Evolutionary conservation across 441 rosid species (phyloP), one percentile per base, ranked within the genome.

Genomic region (Manihot esculenta): DNA sequence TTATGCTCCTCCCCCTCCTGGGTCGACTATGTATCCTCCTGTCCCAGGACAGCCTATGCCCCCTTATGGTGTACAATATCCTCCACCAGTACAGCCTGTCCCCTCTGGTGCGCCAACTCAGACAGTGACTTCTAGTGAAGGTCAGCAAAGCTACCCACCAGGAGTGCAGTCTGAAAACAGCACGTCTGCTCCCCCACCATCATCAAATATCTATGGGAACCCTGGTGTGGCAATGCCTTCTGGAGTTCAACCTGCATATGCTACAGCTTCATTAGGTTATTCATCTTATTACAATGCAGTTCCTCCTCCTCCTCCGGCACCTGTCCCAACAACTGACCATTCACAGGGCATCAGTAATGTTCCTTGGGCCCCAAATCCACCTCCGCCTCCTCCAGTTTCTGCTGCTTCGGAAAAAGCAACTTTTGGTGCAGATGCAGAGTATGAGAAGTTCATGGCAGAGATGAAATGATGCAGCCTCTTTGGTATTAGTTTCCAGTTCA

Each of bases 401-500:
- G 70, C 77, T 61, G 53, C 91, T 82, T 80, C 85, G 42, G 96
- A 86, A 72, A 92, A 86, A 80, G 18, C 86, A 67, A 41, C 83
- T 35, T 76, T 83, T 80, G 94, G 89, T 80, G 84, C 88, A 15
- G 97, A 93, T 79, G 82, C 92, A 12, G 97, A 91, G 83, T 95
- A 90, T 72, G 95, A 93, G 79, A 95, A 91, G 83, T 93, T 95
- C 78, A 91, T 95, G 98, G 87, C 93, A 24, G 98, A 95, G 89
- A 87, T 91, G 94, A 91, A 95, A 77, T 93, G 88, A 87, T 23
- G 51, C 30, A 64, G 54, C 71, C 49, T 57, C 65, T 72, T 48
- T 14, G 42, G 42, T 48, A 27, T 56, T 67, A 49, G 67, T 71
- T 72, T 71, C 54, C 45, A 51, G 68, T 66, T 60, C 74, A 69